Evolutionary conservation across 768 basidiomycete genomes (phyloP).

Genomic region (Piloderma croceum): DNA sequence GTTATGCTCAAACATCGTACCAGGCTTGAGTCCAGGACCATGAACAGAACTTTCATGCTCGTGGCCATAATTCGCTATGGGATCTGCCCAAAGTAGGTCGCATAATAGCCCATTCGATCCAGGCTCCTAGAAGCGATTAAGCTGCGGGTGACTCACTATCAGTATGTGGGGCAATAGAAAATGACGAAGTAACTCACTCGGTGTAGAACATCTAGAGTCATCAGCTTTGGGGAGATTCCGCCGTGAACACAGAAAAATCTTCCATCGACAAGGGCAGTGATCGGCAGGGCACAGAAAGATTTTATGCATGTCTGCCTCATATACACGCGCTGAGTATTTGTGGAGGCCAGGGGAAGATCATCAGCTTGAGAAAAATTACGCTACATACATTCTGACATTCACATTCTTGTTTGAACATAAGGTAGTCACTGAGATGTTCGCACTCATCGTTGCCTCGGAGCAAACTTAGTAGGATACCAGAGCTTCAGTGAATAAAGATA

Average conservation of each 20-base stretch:
- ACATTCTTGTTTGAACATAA: slow-evolving; percentile 98
- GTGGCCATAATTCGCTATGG: slow-evolving; percentile 81
- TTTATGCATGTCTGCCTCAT: slow-evolving; percentile 90
- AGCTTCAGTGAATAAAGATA: slow-evolving; percentile 94
- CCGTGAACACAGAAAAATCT: slow-evolving; percentile 99
- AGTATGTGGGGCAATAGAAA: no score
- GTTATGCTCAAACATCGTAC: slow-evolving; percentile 72
- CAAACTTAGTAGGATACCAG: slow-evolving; percentile 74
- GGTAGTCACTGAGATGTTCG: slow-evolving; percentile 92
- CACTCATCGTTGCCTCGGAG: slow-evolving; percentile 99
- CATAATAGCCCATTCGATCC: slow-evolving; percentile 88
- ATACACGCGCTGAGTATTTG: slow-evolving; percentile 87
- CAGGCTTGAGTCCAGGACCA: slow-evolving; percentile 50
- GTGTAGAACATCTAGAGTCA: slow-evolving; percentile 69
- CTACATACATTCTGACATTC: slow-evolving; percentile 23
- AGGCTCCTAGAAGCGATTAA: slow-evolving; percentile 92
- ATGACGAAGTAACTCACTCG: slow-evolving; percentile 37
- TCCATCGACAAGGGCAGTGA: slow-evolving; percentile 87
- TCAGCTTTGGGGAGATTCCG: slow-evolving; percentile 84
- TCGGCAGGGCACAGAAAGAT: slow-evolving; percentile 85
- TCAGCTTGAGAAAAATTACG: slow-evolving; percentile 4
- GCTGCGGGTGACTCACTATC: slow-evolving; percentile 48
- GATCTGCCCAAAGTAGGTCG: slow-evolving; percentile 96
- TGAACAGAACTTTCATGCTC: slow-evolving; percentile 55
- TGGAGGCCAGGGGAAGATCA: slow-evolving; percentile 60